Percentiles rank a stretch among this genome's conserved stretches.
Conservation (phyloP, 2,329 filamentous ascomycete genomes). For the Pseudogymnoascus sp. region DNA sequence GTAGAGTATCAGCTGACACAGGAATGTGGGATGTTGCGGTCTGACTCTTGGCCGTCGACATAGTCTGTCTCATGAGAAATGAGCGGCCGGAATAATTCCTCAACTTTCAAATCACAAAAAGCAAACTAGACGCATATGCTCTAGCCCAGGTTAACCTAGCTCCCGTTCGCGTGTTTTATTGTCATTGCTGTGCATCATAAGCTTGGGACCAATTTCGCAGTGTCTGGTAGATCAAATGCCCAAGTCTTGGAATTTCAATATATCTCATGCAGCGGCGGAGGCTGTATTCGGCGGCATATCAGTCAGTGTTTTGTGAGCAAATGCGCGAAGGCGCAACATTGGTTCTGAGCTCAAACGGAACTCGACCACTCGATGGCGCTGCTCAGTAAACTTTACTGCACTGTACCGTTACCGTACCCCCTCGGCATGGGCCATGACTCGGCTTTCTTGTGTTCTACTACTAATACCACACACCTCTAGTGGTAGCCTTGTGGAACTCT, state of each 20-base stretch:
- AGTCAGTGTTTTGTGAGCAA: background rate
- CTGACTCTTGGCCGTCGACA: background rate
- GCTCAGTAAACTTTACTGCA: background rate
- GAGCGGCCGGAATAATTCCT: slow-evolving; percentile 3
- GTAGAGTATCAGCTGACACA: slow-evolving; percentile 5
- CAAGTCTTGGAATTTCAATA: background rate
- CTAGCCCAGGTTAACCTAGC: background rate
- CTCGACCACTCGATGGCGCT: background rate
- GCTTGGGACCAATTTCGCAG: background rate
- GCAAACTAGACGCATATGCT: background rate
- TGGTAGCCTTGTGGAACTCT: slow-evolving; percentile 6
- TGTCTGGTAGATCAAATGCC: background rate
- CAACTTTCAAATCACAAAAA: slow-evolving; percentile 4
- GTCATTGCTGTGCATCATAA: slow-evolving; percentile 4
- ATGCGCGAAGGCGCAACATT: background rate
- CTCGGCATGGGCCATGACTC: background rate
- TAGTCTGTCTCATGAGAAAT: slow-evolving; percentile 6
- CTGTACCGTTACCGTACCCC: background rate
- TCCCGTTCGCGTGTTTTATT: slow-evolving; percentile 8
- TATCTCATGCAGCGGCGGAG: background rate
- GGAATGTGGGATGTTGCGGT: background rate
- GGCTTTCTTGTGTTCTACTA: background rate
- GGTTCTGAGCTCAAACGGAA: background rate
- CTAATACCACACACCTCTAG: background rate
- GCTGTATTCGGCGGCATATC: background rate